Evolutionary conservation across 495 filamentous ascomycete species (phyloP).

Genomic region (Neurospora terricola): DNA sequence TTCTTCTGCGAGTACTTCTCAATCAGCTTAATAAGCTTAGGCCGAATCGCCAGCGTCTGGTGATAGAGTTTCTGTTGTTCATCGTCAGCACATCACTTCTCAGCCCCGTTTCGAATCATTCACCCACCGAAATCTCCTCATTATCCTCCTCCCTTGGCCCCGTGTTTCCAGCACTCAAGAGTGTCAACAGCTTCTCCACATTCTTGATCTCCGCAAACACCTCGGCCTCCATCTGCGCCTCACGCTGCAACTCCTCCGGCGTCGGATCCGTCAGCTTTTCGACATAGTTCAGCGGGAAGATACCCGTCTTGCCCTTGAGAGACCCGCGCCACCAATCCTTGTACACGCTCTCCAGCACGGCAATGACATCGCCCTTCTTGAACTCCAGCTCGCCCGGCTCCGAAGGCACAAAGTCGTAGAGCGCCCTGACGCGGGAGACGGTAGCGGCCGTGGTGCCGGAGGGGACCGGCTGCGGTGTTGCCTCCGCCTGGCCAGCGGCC

Average conservation of each 20-base stretch:
- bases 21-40: constrained; percentile 95
- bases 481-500: constrained; percentile 17
- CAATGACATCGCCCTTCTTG: constrained; percentile 93
- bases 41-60: constrained; percentile 83
- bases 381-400: constrained; percentile 93
- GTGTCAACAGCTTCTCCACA: constrained; percentile 88
- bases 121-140: constrained; percentile 76
- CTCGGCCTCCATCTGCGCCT: constrained; percentile 94
- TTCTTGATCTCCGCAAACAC: constrained; percentile 99
- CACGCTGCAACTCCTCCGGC: constrained; percentile 84
- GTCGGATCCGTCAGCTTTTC: constrained; percentile 95
- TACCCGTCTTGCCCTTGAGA: constrained; percentile 85
- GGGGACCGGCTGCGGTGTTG: constrained; percentile 29
- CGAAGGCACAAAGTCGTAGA: constrained; percentile 90
- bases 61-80: constrained; percentile 67
- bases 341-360: constrained; percentile 92
- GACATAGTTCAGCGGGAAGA: constrained; percentile 97
- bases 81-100: not conserved
- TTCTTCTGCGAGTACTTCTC: constrained; percentile 99
- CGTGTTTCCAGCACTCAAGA: constrained; percentile 88
- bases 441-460: constrained; percentile 86
- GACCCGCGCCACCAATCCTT: constrained; percentile 99
- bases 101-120: not conserved
- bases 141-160: constrained; percentile 81
- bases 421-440: constrained; percentile 83